These are phyloP conservation scores for Fusarium papillatum DNA, from an alignment of 2,329 filamentous ascomycete genomes.

Conservation along the genomic window DNA sequence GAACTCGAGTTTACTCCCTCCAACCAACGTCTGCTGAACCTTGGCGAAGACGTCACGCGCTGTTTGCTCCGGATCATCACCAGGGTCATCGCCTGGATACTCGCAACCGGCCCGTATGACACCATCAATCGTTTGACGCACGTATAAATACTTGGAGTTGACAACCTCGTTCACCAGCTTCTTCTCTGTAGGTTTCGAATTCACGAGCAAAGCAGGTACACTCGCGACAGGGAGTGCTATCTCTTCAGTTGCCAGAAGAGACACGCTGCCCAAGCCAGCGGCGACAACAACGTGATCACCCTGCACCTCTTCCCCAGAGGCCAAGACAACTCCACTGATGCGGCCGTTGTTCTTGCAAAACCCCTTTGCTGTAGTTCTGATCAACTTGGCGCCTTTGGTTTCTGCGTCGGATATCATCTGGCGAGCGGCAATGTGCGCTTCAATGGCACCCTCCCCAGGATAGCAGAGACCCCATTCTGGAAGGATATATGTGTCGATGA, in stretches of 20 bases:
- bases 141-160: constrained; percentile 24
- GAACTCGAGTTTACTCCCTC: constrained; percentile 6
- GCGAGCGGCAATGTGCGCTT: constrained; percentile 24
- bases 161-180: constrained; percentile 2
- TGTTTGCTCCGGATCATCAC: constrained; percentile 17
- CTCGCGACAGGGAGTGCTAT: constrained; percentile 3
- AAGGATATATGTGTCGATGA: background rate
- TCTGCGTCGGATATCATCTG: constrained; percentile 24
- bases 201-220: constrained; percentile 24
- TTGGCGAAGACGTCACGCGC: constrained; percentile 13
- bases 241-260: constrained; percentile 10
- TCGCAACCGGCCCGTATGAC: constrained; percentile 23
- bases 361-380: background rate
- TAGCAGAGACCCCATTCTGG: constrained; percentile 19
- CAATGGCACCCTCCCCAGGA: constrained; percentile 24
- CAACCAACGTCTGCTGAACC: constrained; percentile 5
- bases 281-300: constrained; percentile 25
- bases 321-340: constrained; percentile 4
- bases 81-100: constrained; percentile 27
- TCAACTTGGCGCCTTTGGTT: background rate
- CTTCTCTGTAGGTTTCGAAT: constrained; percentile 10
- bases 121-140: constrained; percentile 27
- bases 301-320: constrained; percentile 1
- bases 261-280: constrained; percentile 20
- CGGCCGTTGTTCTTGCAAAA: background rate